A percentile compares a stretch with the other conserved stretches of the same genome.
Conservation (phyloP, 371 early-diverging fungal species). For the Rhizomucor miehei region DNA sequence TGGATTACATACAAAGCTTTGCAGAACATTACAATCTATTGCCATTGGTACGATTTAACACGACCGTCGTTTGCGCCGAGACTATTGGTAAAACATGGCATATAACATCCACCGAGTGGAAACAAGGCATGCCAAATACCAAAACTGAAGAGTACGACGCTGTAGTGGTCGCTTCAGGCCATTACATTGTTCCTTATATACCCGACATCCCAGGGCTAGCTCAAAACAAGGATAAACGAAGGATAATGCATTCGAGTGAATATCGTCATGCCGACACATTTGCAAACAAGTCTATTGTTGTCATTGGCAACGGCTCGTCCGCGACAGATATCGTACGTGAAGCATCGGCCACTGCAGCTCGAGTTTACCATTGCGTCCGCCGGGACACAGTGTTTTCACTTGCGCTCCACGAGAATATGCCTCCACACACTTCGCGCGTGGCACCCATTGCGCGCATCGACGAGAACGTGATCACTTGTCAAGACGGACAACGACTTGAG, state of each 20-base stretch:
- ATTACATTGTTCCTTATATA: conserved; percentile 53
- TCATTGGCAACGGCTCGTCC: conserved; percentile 49
- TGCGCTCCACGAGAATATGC: conserved; percentile 8
- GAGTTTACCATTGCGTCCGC: conserved; percentile 45
- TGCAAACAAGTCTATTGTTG: conserved; percentile 36
- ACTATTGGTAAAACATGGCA: conserved; percentile 19
- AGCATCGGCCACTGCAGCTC: conserved; percentile 25
- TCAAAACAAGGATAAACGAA: conserved; percentile 2
- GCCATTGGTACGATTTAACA: conserved; percentile 40
- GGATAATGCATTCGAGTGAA: conserved; percentile 52
- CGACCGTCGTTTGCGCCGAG: conserved; percentile 32
- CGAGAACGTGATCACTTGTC: conserved; percentile 19
- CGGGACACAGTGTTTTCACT: conserved; percentile 23
- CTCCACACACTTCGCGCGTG: conserved; percentile 15
- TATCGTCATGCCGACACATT: conserved; percentile 47
- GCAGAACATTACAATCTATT: conserved; percentile 25
- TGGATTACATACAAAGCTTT: conserved; percentile 42
- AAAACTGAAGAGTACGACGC: conserved; percentile 47
- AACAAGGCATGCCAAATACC: conserved; percentile 1
- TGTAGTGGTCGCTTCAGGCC: conserved; percentile 58
- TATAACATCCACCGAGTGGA: conserved; percentile 11
- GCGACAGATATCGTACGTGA: conserved; percentile 52
- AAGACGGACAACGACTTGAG: conserved; percentile 29
- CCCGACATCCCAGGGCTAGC: conserved; percentile 53
- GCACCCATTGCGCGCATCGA: conserved; percentile 7